Base-by-base conservation (phyloP, 1,284 basidiomycete species). In the Sanghuangporus baumii region DNA sequence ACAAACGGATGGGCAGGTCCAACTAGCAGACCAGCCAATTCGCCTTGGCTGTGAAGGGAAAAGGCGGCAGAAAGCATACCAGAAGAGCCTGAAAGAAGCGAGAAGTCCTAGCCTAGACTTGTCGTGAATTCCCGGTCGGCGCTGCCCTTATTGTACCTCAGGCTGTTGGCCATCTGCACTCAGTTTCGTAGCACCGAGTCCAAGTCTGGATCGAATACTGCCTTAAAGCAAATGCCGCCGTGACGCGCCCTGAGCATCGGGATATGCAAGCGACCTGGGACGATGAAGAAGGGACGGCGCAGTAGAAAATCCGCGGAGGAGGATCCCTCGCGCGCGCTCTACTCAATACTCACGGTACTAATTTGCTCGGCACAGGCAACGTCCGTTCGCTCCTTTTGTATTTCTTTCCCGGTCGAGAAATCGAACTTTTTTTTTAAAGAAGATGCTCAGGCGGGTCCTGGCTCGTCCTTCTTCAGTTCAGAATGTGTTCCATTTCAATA, bases 1-100 rank as follows among this genome's bases (percentile, higher is more conserved):
- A 43, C 14, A 43, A 14, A 78, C 78, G 48, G 71, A 78, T 38
- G 79, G 76, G 67, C 85, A 81, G 6, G 26, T 31, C 26, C 26
- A 20, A 48, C 47, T 18, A 20, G 47, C 47, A 48, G 6, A 20
- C 16, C 47, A 48, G 47, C 4, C 47, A 70, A 78, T 85, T 64
- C 81, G 80, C 46, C 77, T 82, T 69, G 74, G 79, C 3, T 20
- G 70, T 81, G 34, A 57, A 43, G 23, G 47, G 16, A 2, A 20
- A 16, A 20, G 18, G 47, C 47, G 23, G 47, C 20, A 57, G 50
- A 36, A 40, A 60, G 51, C 41, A 31, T 26, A 14, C 56, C 46
- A 55, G 59, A 54, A 23, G 43, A 62, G 14, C 18, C 11, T 20
- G 51, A 57, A 52, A 57, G 43, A 41, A 55, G 26, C 26, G 26